Conservation (phyloP, 2,329 filamentous ascomycete species). For the Apiospora kogelbergensis region DNA sequence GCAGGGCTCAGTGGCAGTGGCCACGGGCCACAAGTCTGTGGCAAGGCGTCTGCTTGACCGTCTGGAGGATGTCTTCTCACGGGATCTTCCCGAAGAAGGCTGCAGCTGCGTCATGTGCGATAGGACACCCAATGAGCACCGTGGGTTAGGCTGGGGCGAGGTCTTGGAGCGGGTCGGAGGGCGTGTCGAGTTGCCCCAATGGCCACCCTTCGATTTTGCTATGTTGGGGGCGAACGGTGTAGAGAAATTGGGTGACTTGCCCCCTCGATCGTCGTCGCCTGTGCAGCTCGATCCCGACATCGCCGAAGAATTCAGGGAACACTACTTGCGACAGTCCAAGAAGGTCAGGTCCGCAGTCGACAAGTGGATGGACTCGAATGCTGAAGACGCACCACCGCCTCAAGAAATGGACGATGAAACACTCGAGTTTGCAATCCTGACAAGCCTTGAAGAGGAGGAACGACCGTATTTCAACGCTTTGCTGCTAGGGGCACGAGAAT, state of each 20-base stretch:
- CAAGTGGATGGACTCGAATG: constrained; percentile 81
- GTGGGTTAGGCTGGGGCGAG: constrained; percentile 90
- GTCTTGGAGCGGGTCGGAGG: constrained; percentile 92
- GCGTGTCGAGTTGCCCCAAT: constrained; percentile 78
- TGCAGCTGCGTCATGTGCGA: constrained; percentile 86
- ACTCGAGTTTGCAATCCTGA: constrained; percentile 88
- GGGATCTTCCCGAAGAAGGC: constrained; percentile 84
- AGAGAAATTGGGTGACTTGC: constrained; percentile 61
- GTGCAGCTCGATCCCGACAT: constrained; percentile 89
- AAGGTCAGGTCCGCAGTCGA: constrained; percentile 92
- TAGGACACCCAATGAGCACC: constrained; percentile 57
- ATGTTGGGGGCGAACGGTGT: constrained; percentile 61
- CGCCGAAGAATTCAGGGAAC: constrained; percentile 87
- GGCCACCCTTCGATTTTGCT: constrained; percentile 83
- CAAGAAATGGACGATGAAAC: constrained; percentile 95
- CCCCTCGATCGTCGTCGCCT: constrained; percentile 58
- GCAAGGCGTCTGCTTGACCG: constrained; percentile 86
- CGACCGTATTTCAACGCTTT: constrained; percentile 82
- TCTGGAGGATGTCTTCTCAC: constrained; percentile 89
- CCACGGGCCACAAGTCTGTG: constrained; percentile 93
- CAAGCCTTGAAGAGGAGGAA: constrained; percentile 74
- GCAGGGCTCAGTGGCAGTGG: constrained; percentile 88
- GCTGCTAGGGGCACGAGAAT: constrained; percentile 59
- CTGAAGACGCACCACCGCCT: constrained; percentile 72
- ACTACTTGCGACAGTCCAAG: constrained; percentile 88